These are phyloP conservation scores for Eimeria maxima DNA, from an alignment of 169 alveolate genomes.

Conservation along the genomic window DNA sequence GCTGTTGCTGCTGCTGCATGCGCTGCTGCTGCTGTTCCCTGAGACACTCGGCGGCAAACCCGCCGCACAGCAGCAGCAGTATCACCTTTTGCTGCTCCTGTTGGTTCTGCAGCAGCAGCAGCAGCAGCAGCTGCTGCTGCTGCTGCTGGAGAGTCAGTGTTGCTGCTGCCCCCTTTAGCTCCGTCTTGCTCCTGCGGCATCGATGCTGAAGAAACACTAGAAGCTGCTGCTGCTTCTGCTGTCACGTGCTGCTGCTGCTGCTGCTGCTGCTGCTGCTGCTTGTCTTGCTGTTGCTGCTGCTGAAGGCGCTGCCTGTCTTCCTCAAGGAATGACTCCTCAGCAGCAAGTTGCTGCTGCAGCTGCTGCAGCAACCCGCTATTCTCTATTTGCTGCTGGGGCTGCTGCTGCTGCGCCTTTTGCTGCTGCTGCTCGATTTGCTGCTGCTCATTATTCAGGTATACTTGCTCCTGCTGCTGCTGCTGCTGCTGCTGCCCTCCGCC, in stretches of 20 bases:
- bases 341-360: conserved; percentile 87
- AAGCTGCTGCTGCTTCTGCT: too few species aligned
- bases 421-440: conserved; percentile 88
- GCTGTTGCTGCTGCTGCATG: not conserved
- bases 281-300: not conserved
- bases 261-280: conserved; percentile 53
- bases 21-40: not conserved
- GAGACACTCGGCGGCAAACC: too few species aligned
- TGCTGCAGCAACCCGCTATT: conserved; percentile 90
- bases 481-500: conserved; percentile 90
- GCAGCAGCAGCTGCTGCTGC: too few species aligned
- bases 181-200: too few species aligned
- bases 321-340: conserved; percentile 89
- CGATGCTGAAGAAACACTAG: too few species aligned
- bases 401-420: too few species aligned
- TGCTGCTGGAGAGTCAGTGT: too few species aligned
- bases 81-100: conserved; percentile 27
- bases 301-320: not conserved
- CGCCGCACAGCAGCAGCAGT: too few species aligned
- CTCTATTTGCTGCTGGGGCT: too few species aligned
- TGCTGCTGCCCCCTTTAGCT: too few species aligned
- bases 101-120: too few species aligned
- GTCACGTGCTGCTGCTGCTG: not conserved
- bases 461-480: too few species aligned
- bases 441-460: conserved; percentile 88